Conservation (phyloP, 2,329 filamentous ascomycete genomes). For the Dactylella cylindrospora region DNA sequence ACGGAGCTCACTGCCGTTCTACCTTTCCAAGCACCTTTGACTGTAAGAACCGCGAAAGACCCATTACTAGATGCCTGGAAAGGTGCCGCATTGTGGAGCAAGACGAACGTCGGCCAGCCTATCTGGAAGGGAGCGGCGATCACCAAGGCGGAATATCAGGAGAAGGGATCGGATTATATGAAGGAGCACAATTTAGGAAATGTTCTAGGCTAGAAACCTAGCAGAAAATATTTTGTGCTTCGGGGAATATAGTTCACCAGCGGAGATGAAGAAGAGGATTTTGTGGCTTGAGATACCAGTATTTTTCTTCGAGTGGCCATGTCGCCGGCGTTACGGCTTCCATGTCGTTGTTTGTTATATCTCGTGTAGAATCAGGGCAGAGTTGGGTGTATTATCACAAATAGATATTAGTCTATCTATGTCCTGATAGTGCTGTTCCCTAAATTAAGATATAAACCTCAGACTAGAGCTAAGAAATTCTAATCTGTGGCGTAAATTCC, state of each 20-base stretch:
- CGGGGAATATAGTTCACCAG: conserved; percentile 1
- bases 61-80: conserved; percentile 87
- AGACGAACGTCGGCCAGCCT: conserved; percentile 55
- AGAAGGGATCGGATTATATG: conserved; percentile 92
- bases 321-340: too few relatives aligned
- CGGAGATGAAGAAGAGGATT: background rate
- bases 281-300: background rate
- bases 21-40: conserved; percentile 67
- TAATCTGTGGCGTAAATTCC: too few relatives aligned
- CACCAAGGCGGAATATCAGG: conserved; percentile 77
- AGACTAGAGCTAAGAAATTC: too few relatives aligned
- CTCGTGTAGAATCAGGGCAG: too few relatives aligned
- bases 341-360: too few relatives aligned
- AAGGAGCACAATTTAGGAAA: conserved; percentile 60
- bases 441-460: too few relatives aligned
- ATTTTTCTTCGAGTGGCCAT: too few relatives aligned
- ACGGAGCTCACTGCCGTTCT: conserved; percentile 72
- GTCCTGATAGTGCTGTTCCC: too few relatives aligned
- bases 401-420: too few relatives aligned
- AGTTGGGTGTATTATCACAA: too few relatives aligned
- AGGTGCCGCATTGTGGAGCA: conserved; percentile 84
- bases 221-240: background rate
- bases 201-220: conserved; percentile 27
- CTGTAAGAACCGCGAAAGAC: conserved; percentile 72
- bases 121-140: conserved; percentile 68